A percentile compares a stretch with the other conserved stretches of the same genome.
Evolutionary conservation across 2,329 filamentous ascomycete species (phyloP).

Genomic region (Cucurbitaria berberidis): DNA sequence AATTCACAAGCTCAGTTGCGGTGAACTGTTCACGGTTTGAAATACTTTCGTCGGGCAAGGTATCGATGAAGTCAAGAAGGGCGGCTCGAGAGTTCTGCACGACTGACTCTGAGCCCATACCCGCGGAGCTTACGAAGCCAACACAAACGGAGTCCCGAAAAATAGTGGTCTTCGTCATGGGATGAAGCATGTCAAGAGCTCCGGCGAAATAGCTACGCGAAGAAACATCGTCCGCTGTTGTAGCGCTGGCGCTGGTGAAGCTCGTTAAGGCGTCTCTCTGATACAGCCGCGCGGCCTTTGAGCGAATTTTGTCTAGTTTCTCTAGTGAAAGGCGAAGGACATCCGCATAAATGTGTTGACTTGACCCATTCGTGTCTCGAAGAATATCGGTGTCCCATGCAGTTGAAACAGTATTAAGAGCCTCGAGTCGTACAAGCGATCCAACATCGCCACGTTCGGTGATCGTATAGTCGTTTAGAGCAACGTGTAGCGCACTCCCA

Average conservation of each 20-base stretch:
- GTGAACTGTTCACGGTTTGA: conserved; percentile 19
- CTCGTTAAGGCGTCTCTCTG: conserved; percentile 4
- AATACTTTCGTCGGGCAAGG: conserved; percentile 21
- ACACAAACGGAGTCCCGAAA: conserved; percentile 60
- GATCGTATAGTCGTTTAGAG: conserved; percentile 88
- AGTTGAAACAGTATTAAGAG: conserved; percentile 69
- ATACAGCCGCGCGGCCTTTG: conserved; percentile 35
- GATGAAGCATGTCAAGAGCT: conserved; percentile 52
- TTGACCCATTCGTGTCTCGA: conserved; percentile 13
- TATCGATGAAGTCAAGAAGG: conserved; percentile 56
- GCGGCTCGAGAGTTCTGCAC: conserved; percentile 72
- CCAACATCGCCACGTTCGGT: conserved; percentile 89
- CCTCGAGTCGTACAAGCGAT: conserved; percentile 81
- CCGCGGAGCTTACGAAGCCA: conserved; percentile 74
- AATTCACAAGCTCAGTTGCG: conserved; percentile 32
- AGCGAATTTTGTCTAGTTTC: conserved; percentile 85
- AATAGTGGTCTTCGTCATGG: background rate
- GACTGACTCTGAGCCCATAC: conserved; percentile 77
- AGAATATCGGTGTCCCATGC: conserved; percentile 37
- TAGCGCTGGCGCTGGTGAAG: conserved; percentile 6
- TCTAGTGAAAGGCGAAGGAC: conserved; percentile 78
- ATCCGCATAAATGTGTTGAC: conserved; percentile 42
- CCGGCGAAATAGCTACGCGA: conserved; percentile 65
- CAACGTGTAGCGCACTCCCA: conserved; percentile 41
- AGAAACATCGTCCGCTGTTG: conserved; percentile 54